These are phyloP conservation scores for Gossypium bickii DNA, from an alignment of 345 rosid species.

Conservation along the genomic window DNA sequence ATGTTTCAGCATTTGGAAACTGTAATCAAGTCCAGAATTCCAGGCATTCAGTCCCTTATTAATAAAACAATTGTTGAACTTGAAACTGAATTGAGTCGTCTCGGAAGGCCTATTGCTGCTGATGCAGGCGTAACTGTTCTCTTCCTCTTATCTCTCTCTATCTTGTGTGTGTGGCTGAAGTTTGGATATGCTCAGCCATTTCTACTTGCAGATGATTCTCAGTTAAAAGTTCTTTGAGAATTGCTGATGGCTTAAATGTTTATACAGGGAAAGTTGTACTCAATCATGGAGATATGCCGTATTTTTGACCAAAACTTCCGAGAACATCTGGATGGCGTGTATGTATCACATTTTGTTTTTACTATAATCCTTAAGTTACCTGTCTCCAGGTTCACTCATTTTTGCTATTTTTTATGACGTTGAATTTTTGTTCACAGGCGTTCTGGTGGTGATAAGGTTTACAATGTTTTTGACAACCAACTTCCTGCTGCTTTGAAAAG, in stretches of 20 bases:
- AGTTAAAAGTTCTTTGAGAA: conserved; percentile 12
- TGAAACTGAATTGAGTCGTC: conserved; percentile 87
- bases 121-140: conserved; percentile 87
- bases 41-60: conserved; percentile 92
- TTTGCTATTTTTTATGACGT: background rate
- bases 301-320: conserved; percentile 89
- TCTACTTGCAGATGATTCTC: conserved; percentile 1
- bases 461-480: conserved; percentile 91
- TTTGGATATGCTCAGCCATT: conserved; percentile 11
- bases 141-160: background rate
- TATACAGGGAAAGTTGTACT: conserved; percentile 84
- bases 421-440: conserved; percentile 47
- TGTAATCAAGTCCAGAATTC: conserved; percentile 94
- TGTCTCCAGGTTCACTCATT: conserved; percentile 9
- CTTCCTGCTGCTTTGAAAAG: conserved; percentile 98
- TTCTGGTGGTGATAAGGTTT: conserved; percentile 92
- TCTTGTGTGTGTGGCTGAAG: background rate
- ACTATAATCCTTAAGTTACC: background rate
- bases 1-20: conserved; percentile 84
- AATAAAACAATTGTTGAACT: conserved; percentile 80
- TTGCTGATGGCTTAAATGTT: conserved; percentile 17
- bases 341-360: conserved; percentile 20
- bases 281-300: conserved; percentile 97
- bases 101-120: conserved; percentile 96
- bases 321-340: conserved; percentile 99